A percentile compares a stretch with the other conserved stretches of the same genome.
These are phyloP conservation scores for Aureobasidium leucospermi DNA, from an alignment of 2,329 filamentous ascomycete genomes.

Conservation along the genomic window DNA sequence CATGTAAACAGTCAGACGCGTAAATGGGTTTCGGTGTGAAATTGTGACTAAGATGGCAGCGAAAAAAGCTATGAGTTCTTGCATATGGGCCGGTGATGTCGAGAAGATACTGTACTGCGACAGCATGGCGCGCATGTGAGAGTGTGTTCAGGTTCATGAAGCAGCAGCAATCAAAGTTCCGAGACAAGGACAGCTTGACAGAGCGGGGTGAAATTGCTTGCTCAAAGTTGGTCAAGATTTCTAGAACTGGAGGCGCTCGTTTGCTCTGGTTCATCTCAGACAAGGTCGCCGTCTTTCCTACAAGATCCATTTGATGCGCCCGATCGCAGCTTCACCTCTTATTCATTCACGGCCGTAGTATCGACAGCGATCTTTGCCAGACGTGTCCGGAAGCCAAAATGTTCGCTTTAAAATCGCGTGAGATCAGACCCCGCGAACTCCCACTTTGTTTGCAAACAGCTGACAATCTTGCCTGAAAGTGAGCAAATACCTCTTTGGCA, in stretches of 20 bases:
- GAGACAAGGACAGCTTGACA: background rate
- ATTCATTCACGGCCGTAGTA: background rate
- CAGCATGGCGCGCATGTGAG: background rate
- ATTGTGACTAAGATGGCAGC: too few species aligned
- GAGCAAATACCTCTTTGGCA: conserved; percentile 79
- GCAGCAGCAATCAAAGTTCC: conserved; percentile 1
- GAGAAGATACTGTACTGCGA: too few species aligned
- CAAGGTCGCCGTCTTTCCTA: background rate
- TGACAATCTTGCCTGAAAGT: conserved; percentile 15
- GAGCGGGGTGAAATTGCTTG: conserved; percentile 5
- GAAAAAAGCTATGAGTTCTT: too few species aligned
- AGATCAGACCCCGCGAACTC: conserved; percentile 17
- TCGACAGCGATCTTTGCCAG: background rate
- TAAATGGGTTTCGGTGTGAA: background rate
- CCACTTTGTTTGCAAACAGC: conserved; percentile 7
- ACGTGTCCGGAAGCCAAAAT: conserved; percentile 10
- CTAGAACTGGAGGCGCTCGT: background rate
- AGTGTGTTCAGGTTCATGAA: background rate
- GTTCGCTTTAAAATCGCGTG: conserved; percentile 18
- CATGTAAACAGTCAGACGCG: background rate
- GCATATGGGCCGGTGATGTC: too few species aligned
- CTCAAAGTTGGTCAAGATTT: conserved; percentile 1
- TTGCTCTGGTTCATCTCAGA: conserved; percentile 1
- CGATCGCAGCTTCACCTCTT: background rate
- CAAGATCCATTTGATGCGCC: background rate